Conservation (phyloP, 441 rosid species). For the Jatropha multifida region DNA sequence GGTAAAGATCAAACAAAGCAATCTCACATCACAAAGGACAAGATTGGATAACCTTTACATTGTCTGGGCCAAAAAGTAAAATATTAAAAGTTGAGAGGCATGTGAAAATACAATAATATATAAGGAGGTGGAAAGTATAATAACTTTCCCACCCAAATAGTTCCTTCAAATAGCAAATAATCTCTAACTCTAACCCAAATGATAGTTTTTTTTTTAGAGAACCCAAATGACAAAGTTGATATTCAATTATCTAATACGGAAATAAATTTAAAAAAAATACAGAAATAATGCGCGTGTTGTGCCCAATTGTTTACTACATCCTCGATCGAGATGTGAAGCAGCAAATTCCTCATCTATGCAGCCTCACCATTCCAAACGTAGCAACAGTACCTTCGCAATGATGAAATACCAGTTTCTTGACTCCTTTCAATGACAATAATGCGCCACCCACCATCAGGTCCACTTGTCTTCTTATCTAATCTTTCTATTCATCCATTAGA, state of each 20-base stretch:
- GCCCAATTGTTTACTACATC: too few relatives aligned
- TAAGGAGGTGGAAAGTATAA: background rate
- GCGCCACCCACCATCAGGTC: slow-evolving; percentile 71
- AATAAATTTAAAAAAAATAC: too few relatives aligned
- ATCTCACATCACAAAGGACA: background rate
- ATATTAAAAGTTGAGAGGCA: background rate
- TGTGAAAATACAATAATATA: background rate
- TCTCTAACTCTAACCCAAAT: too few relatives aligned
- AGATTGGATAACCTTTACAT: background rate
- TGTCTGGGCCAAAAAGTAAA: background rate
- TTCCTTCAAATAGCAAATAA: too few relatives aligned
- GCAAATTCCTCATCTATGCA: slow-evolving; percentile 80
- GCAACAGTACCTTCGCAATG: slow-evolving; percentile 20
- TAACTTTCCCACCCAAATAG: background rate
- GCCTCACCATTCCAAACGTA: slow-evolving; percentile 43
- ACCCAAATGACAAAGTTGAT: too few relatives aligned
- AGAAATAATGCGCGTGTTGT: too few relatives aligned
- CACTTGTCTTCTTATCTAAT: slow-evolving; percentile 29
- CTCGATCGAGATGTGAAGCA: slow-evolving; percentile 89
- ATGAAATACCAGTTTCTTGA: slow-evolving; percentile 17
- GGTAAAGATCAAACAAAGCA: background rate
- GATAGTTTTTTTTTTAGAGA: too few relatives aligned
- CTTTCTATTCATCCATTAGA: slow-evolving; percentile 27
- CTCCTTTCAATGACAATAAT: slow-evolving; percentile 23
- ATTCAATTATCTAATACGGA: too few relatives aligned